Evolutionary conservation across 2,329 filamentous ascomycete species (phyloP).

Genomic region (Diaporthe australafricana): DNA sequence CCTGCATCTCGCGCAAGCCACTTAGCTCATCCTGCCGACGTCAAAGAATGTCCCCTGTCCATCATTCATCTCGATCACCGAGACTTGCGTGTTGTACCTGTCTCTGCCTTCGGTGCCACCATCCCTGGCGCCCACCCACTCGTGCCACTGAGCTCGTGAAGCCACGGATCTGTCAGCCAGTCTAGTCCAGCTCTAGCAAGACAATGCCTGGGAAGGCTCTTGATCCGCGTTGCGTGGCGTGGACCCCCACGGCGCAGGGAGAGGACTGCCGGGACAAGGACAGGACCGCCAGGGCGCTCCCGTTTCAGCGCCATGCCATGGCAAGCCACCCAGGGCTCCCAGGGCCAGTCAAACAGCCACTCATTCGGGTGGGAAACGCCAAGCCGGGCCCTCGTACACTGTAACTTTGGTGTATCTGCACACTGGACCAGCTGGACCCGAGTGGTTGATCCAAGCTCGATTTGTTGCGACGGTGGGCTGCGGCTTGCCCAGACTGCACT

Average conservation of each 20-base stretch:
- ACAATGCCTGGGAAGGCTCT: conserved; percentile 4
- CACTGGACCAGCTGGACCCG: not conserved
- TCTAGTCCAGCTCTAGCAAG: conserved; percentile 18
- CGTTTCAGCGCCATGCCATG: conserved; percentile 20
- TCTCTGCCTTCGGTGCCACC: conserved; percentile 1
- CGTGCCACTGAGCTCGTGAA: too few species aligned
- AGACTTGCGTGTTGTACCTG: not conserved
- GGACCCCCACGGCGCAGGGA: conserved; percentile 21
- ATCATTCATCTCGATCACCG: conserved; percentile 16
- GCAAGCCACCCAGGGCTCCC: not conserved
- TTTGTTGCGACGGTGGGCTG: conserved; percentile 9
- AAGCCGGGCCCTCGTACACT: conserved; percentile 3
- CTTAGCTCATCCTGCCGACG: conserved; percentile 25
- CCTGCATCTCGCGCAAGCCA: conserved; percentile 30
- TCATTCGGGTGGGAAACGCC: not conserved
- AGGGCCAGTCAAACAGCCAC: not conserved
- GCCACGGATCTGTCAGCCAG: not conserved
- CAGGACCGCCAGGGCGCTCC: not conserved
- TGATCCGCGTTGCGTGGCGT: not conserved
- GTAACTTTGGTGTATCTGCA: conserved; percentile 8
- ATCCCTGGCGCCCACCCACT: not conserved
- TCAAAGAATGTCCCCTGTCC: conserved; percentile 14
- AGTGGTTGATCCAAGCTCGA: conserved; percentile 21
- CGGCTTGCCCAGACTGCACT: conserved; percentile 23
- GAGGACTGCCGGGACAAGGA: not conserved